A percentile compares a stretch with the other conserved stretches of the same genome.
phyloP scores from a whole-genome alignment of 2,329 filamentous ascomycete genomes.

The Phyllosticta citribraziliensis region DNA sequence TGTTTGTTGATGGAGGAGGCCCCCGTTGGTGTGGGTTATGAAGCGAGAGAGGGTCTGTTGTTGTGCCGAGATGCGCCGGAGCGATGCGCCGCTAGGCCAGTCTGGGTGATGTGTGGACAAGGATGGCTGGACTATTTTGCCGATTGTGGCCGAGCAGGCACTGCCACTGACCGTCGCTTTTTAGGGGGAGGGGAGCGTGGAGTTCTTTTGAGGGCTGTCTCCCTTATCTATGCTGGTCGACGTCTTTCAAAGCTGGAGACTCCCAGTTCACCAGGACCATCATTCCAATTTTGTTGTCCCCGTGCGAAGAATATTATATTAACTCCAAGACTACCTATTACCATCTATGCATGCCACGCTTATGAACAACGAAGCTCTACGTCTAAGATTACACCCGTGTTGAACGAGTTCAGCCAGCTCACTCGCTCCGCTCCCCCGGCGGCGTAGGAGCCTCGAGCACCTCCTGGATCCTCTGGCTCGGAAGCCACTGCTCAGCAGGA shows the following conservation, averaged over 20 bases:
- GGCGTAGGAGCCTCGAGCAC: constrained; percentile 3
- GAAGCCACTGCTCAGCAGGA: constrained; percentile 29
- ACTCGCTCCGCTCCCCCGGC: neutral
- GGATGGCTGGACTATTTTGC: neutral
- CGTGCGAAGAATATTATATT: too few relatives aligned
- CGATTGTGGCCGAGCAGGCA: neutral
- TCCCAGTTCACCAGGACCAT: too few relatives aligned
- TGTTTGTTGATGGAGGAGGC: neutral
- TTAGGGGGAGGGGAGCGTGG: too few relatives aligned
- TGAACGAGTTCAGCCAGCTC: neutral
- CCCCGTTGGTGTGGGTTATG: neutral
- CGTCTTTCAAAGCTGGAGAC: too few relatives aligned
- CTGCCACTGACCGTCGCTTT: too few relatives aligned
- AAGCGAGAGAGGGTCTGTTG: neutral
- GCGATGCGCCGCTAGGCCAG: neutral
- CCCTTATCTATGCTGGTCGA: too few relatives aligned
- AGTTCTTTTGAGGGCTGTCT: too few relatives aligned
- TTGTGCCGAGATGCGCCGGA: neutral
- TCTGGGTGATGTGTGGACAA: neutral
- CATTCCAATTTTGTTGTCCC: too few relatives aligned
- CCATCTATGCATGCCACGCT: neutral
- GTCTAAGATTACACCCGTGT: neutral
- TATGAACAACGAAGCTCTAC: neutral
- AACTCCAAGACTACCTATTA: neutral
- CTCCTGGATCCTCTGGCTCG: constrained; percentile 11